These are phyloP conservation scores for Pyrenochaeta sp. DNA, from an alignment of 2,329 filamentous ascomycete species.

Conservation along the genomic window DNA sequence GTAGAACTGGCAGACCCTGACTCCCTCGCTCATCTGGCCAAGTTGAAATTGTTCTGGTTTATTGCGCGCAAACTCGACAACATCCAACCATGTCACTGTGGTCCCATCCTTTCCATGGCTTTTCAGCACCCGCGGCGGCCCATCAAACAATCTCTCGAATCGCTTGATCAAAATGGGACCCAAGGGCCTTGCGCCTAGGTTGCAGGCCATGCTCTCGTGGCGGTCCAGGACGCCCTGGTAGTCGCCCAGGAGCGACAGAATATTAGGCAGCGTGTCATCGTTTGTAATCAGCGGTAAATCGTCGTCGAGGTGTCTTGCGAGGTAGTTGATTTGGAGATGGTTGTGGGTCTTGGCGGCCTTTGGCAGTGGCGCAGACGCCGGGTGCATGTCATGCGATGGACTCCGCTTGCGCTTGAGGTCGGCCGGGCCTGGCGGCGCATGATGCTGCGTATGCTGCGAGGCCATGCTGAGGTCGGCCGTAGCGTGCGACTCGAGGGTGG, in stretches of 20 bases:
- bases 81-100: conserved; percentile 81
- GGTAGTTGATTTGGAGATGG: conserved; percentile 74
- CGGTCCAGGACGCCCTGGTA: conserved; percentile 87
- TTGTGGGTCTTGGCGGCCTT: conserved; percentile 66
- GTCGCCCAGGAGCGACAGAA: conserved; percentile 76
- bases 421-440: conserved; percentile 27
- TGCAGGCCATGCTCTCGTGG: conserved; percentile 86
- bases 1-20: conserved; percentile 80
- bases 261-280: conserved; percentile 76
- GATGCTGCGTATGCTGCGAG: conserved; percentile 28
- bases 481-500: conserved; percentile 31
- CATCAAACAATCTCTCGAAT: conserved; percentile 86
- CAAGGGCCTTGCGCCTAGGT: conserved; percentile 82
- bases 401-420: conserved; percentile 60
- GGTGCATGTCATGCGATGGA: conserved; percentile 49
- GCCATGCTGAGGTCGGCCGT: conserved; percentile 31
- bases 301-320: conserved; percentile 68
- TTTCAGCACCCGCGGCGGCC: conserved; percentile 73
- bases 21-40: conserved; percentile 72
- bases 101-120: conserved; percentile 68
- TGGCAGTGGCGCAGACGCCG: conserved; percentile 49
- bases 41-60: conserved; percentile 82
- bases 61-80: conserved; percentile 82
- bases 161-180: conserved; percentile 85
- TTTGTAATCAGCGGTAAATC: conserved; percentile 69